Evolutionary conservation across 768 basidiomycete genomes (phyloP), one percentile per base, ranked within the genome.

Genomic region (Holtermanniella nyarrowii): DNA sequence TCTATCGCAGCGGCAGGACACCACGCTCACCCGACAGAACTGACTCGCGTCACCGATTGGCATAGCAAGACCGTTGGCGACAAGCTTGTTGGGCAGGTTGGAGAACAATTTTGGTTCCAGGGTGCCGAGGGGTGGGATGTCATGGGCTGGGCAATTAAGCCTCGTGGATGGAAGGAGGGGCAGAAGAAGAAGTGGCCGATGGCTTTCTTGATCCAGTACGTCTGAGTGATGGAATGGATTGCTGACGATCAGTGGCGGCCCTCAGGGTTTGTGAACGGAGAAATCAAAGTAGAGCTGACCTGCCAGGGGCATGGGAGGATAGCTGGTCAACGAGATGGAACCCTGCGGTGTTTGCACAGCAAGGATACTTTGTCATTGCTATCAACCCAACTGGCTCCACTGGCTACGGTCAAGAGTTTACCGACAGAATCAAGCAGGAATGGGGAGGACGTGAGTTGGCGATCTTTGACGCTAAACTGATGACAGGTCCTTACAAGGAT

Each of bases 381-480:
- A 83, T 95, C 61, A 96, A 97, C 67, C 93, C 93, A 2, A 93
- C 90, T 0, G 93, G 93, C 7, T 86, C 84, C 24, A 96, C 93
- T 3, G 83, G 86, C 0, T 95, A 90, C 60, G 90, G 89, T 3
- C 89, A 93, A 78, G 63, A 68, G 12, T 71, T 74, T 42, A 67
- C 61, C 42, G 69, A 71, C 49, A 43, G 42, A 18, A 72, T 73
- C 49, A 48, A 65, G 52, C 26, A 55, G n/a, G 55, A 74, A 26
- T 75, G 74, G 73, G 74, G 74, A 25, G 69, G 51, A 27, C 56
- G 59, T 70, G 55, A 37, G 71, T 65, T 42, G 12, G 26, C 16
- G 21, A 18, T 37, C 22, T 5, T 20, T 31, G 10, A 46, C 23
- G 20, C 45, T 46, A 46, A 1, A 26, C n/a, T n/a, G n/a, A n/a